Evolutionary conservation across 805 yeast species (phyloP), one percentile per base, ranked within the genome.

Genomic region (Yamadazyma sp.): DNA sequence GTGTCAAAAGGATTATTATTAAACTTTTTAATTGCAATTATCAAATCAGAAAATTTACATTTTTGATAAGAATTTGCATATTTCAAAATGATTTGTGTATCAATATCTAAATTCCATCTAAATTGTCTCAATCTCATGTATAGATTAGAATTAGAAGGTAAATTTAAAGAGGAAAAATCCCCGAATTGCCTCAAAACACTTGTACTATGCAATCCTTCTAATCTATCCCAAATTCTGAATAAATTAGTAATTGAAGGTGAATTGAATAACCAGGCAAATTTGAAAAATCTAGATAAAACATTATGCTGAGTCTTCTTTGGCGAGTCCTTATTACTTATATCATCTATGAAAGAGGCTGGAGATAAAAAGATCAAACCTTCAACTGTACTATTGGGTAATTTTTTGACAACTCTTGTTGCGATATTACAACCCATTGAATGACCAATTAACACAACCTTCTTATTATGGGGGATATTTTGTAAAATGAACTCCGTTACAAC

Each of bases 351-450:
- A 8, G 48, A 39, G 7, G 85, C 82, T 3, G 80, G 78, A 1
- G 80, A 61, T 30, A 78, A 47, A 18, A 78, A 54, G 4, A 72
- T 56, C 27, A 75, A 40, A 0, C 78, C 69, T 44, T 73, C 79
- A 0, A 75, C 73, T 29, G 54, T 64, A 16, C 49, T 45, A 10
- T 39, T 31, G 1, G 68, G 67, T 5, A 75, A 53, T 37, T 46
- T 49, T 22, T 54, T 49, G 4, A 65, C 70, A 17, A 76, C 55
- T 40, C 74, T 75, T 7, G 74, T 56, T 3, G 74, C 58, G 19
- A 82, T 51, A 39, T 70, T 75, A 5, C 85, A 70, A 4, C 91
- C 94, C 79, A 80, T 78, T 2, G 89, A 82, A 58, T 82, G 93
- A 12, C 87, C 89, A 5, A 82, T 55, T 17, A 82, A 47, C 2